Evolutionary conservation across 2,329 filamentous ascomycete species (phyloP).

Genomic region (Coccinonectria pachysandricola): DNA sequence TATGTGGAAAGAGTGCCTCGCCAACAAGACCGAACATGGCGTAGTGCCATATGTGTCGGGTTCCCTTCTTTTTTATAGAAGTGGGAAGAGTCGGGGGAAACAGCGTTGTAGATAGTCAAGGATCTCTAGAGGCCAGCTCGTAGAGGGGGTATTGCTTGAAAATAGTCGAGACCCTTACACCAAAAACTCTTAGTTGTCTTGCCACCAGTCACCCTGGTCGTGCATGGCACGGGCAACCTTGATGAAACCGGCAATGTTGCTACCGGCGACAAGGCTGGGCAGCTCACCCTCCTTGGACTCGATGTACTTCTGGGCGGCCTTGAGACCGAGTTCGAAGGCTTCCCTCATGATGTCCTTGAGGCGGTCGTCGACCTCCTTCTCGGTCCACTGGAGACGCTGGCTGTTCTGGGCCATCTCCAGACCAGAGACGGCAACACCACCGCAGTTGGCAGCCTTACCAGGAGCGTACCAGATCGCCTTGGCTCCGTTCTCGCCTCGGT

Average conservation of each 20-base stretch:
- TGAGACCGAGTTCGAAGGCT: slow-evolving; percentile 80
- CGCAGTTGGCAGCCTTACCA: slow-evolving; percentile 94
- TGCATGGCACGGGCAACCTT: slow-evolving; percentile 94
- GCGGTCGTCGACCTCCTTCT: slow-evolving; percentile 82
- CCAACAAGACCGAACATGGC: no score
- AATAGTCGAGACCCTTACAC: no score
- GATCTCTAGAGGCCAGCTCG: no score
- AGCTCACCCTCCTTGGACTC: slow-evolving; percentile 69
- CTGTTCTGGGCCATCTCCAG: slow-evolving; percentile 99
- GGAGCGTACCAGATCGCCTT: slow-evolving; percentile 88
- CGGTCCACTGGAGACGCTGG: slow-evolving; percentile 71
- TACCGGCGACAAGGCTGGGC: slow-evolving; percentile 82
- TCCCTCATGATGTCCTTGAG: slow-evolving; percentile 92
- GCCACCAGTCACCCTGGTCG: slow-evolving; percentile 93
- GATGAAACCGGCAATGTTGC: slow-evolving; percentile 95
- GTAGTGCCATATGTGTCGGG: no score
- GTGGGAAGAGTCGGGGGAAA: no score
- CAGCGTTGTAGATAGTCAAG: no score
- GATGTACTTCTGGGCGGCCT: slow-evolving; percentile 85
- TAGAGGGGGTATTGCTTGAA: no score
- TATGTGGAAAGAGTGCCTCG: no score
- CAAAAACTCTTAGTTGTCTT: slow-evolving; percentile 7
- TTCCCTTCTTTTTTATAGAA: no score
- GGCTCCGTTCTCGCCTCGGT: slow-evolving; percentile 58
- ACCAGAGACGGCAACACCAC: slow-evolving; percentile 93